phyloP scores from a whole-genome alignment of 1,284 basidiomycete genomes.

The Salmacisia buchloeana region DNA sequence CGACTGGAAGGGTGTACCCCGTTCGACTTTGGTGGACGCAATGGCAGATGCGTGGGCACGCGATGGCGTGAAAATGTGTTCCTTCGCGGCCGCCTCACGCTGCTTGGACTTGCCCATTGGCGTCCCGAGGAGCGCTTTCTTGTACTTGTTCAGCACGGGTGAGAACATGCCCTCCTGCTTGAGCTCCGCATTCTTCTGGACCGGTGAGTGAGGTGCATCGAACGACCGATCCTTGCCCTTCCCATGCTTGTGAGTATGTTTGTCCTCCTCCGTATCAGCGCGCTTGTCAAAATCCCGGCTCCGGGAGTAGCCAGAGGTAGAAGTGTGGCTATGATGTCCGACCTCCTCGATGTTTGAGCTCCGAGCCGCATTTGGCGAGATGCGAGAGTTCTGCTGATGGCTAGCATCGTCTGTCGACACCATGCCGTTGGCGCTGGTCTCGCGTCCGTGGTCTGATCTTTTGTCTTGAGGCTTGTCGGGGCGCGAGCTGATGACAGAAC shows the following conservation, averaged over 20 bases:
- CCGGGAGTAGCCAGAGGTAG: neutral
- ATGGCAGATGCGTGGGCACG: neutral
- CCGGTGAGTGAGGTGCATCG: too few relatives aligned
- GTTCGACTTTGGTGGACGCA: neutral
- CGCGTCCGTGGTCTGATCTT: neutral
- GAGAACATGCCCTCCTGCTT: neutral
- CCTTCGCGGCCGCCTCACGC: neutral
- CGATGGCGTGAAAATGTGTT: neutral
- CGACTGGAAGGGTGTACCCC: neutral
- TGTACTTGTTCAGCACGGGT: neutral
- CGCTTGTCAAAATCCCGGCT: neutral
- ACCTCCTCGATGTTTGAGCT: neutral
- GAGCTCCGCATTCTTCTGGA: too few relatives aligned
- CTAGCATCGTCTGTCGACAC: neutral
- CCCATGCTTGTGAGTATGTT: neutral
- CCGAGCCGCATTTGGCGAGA: neutral
- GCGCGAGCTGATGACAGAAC: neutral
- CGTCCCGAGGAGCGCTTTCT: neutral
- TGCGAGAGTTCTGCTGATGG: neutral
- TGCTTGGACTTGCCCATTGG: neutral
- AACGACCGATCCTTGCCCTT: neutral
- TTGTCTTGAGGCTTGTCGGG: neutral
- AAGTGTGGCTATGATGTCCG: neutral
- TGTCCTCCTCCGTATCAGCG: neutral
- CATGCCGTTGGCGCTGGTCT: neutral